Base-by-base conservation (phyloP, 2,329 filamentous ascomycete genomes). In the Leptographium flavum region DNA sequence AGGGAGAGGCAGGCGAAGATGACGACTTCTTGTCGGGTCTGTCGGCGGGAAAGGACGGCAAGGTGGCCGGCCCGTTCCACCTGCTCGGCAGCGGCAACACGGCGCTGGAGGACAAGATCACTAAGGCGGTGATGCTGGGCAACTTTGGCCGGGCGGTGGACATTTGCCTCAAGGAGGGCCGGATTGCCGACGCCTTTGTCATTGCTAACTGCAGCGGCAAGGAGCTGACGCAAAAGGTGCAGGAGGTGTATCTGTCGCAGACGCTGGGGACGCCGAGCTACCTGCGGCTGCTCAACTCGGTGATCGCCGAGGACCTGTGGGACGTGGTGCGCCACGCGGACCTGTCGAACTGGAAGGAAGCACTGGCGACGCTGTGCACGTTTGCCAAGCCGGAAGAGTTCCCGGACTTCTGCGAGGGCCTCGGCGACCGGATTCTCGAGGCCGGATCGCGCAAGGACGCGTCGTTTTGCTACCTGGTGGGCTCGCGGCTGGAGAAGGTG, bases 251-350 rank as follows among this genome's bases (percentile, higher is more conserved):
- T 60, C 78, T 98, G 51, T 82, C 86, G 47, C 82, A 83, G 56
- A 87, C 88, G 62, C 73, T 76, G 8, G 81, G 81, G 47, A 81
- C 82, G 25, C 90, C 93, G 2, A 96, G 90, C 64, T 98, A 98
- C 58, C 70, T 96, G 46, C 82, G 93, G 37, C 72, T 98, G 9
- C 72, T 98, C 45, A 82, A 85, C 43, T 94, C 90, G 6, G 86
- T 98, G 43, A 88, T 94, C 47, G 81, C 84, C 50, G 96, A 96
- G 70, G 95, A 98, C 57, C 73, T 98, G 2, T 96, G 90, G 92
- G 92, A 98, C 64, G 76, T 96, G 39, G 92, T 96, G 8, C 87
- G 96, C 65, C 98, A 98, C 57, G 92, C 90, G 8, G 85, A 95
- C 57, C 68, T 98, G 39, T 74, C 75, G 43, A 84, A 92, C 63